Evolutionary conservation across 192 early-diverging fungal species (phyloP).

Genomic region (Backusella morwellensis): DNA sequence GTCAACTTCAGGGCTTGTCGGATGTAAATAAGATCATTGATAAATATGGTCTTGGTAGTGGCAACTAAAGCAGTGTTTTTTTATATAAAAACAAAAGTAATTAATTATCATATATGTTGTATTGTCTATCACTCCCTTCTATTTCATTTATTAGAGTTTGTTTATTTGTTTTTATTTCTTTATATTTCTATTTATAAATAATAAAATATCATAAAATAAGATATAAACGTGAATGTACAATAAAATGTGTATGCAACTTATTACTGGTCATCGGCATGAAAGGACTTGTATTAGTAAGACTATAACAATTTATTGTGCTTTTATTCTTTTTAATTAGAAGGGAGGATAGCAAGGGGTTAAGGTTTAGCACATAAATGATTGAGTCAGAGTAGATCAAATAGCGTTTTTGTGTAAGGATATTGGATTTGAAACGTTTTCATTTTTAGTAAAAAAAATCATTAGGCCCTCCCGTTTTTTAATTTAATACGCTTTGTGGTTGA

Average conservation of each 20-base stretch:
- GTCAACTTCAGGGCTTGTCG: conserved; percentile 44
- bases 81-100: too few relatives aligned
- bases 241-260: background rate
- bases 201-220: too few relatives aligned
- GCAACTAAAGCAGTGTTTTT: background rate
- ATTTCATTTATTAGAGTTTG: background rate
- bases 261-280: background rate
- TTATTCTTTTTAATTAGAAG: background rate
- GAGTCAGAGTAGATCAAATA: background rate
- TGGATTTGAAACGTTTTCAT: background rate
- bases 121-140: background rate
- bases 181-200: background rate
- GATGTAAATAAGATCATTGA: conserved; percentile 47
- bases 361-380: background rate
- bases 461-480: background rate
- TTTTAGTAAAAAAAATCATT: background rate
- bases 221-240: background rate
- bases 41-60: conserved; percentile 49
- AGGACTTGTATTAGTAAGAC: background rate
- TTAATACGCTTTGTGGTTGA: background rate
- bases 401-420: background rate
- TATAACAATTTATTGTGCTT: background rate
- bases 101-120: background rate
- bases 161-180: background rate
- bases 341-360: background rate